Conservation (phyloP, 1,139 yeast genomes). For the Suhomyces bribrorum region DNA sequence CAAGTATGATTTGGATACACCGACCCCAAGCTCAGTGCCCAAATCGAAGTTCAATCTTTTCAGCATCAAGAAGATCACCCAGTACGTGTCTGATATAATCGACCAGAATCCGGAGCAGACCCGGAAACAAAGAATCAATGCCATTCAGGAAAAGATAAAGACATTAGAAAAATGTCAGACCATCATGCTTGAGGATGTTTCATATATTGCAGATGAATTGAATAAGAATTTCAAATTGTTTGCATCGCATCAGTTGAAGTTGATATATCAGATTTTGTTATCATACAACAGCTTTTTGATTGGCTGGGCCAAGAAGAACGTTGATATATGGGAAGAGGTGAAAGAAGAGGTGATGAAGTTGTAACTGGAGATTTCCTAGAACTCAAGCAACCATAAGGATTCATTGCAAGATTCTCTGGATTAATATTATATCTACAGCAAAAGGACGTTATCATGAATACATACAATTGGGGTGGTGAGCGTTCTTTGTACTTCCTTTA, state of each 20-base stretch:
- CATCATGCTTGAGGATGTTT: conserved; percentile 58
- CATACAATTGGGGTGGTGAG: not conserved
- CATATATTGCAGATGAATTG: conserved; percentile 53
- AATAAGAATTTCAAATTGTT: conserved; percentile 51
- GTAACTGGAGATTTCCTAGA: not conserved
- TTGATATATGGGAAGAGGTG: conserved; percentile 75
- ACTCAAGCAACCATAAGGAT: not conserved
- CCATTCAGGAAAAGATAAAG: conserved; percentile 52
- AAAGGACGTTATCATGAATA: not conserved
- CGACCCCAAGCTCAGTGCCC: conserved; percentile 15
- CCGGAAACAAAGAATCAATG: conserved; percentile 55
- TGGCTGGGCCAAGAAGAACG: conserved; percentile 70
- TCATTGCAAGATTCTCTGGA: not conserved
- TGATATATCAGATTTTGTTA: conserved; percentile 42
- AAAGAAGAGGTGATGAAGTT: conserved; percentile 40
- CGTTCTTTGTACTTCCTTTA: too few species aligned
- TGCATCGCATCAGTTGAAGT: conserved; percentile 50
- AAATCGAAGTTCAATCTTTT: conserved; percentile 24
- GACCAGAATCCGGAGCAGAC: conserved; percentile 72
- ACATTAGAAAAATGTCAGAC: conserved; percentile 58
- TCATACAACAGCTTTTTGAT: conserved; percentile 60
- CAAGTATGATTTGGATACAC: conserved; percentile 32
- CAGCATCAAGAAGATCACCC: conserved; percentile 52
- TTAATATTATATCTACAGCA: not conserved
- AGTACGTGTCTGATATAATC: conserved; percentile 66